phyloP scores from a whole-genome alignment of 2,329 filamentous ascomycete genomes.

The Hawksworthiomyces lignivorus region DNA sequence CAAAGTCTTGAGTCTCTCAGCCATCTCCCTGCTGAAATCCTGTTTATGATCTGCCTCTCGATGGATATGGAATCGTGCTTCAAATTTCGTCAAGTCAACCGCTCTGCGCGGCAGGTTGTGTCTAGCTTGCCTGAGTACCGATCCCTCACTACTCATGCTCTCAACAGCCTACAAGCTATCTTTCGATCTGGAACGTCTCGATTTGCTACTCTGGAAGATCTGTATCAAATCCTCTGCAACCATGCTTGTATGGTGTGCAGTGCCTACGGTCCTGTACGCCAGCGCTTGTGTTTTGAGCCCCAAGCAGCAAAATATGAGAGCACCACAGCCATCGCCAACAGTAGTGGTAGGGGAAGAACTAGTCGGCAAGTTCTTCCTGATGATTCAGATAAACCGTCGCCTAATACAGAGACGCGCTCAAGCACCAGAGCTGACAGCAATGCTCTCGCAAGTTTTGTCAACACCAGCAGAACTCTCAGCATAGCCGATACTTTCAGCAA shows the following conservation, averaged over 20 bases:
- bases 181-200: constrained; percentile 2
- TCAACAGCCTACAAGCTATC: constrained; percentile 4
- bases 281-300: too few species aligned
- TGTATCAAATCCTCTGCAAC: constrained; percentile 3
- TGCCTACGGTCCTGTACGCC: too few species aligned
- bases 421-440: too few species aligned
- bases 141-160: neutral
- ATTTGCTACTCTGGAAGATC: constrained; percentile 1
- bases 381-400: too few species aligned
- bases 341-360: too few species aligned
- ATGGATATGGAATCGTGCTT: constrained; percentile 6
- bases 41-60: neutral
- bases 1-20: neutral
- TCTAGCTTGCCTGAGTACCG: constrained; percentile 1
- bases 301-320: too few species aligned
- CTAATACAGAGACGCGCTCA: too few species aligned
- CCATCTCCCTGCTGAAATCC: constrained; percentile 4
- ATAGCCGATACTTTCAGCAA: too few species aligned
- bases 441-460: too few species aligned
- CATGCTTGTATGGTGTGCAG: constrained; percentile 10
- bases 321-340: too few species aligned
- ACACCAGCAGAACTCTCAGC: too few species aligned
- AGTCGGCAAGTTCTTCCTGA: too few species aligned
- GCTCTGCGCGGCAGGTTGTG: neutral
- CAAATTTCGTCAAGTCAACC: constrained; percentile 6